Evolutionary conservation across 352 stramenopile species (phyloP), one percentile per base, ranked within the genome.

Genomic region (Phytophthora boehmeriae): DNA sequence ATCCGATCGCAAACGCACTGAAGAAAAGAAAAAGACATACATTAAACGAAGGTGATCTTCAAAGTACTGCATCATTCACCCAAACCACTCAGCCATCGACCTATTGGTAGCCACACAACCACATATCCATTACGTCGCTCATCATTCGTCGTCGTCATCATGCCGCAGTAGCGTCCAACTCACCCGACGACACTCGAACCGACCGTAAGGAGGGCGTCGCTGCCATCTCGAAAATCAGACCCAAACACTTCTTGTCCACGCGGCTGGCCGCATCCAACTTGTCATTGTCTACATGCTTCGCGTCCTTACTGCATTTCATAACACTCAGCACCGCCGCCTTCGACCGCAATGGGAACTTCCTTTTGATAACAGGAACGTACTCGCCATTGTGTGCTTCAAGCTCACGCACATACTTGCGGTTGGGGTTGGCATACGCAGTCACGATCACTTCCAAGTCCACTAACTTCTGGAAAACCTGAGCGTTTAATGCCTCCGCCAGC

Each of bases 291-390:
- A n/a, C n/a, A n/a, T n/a, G n/a, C 13, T 44, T 59, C 19, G 25
- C 6, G 3, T 23, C 50, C n/a, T 19, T 4, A 10, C 16, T 22
- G n/a, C 51, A 19, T 6, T 41, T 43, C 11, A 59, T 13, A 23
- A 34, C 25, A 32, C 51, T 59, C 8, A 51, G 8, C 17, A 59
- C 3, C 8, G 38, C 51, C 25, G 28, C 38, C 17, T 59, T 59
- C 6, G 39, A 59, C 16, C 13, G 1, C n/a, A 49, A 13, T 23
- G 52, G 52, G 41, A 51, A 42, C 28, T 59, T 59, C 17, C 43
- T 16, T 19, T 50, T 43, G 4, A 25, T 39, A 43, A 59, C 6
- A 11, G 38, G 17, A 6, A 59, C 1, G n/a, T 44, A 32, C 8
- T 44, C 22, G 4, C 27, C 52, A 13, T 59, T 30, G 38, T 51